Evolutionary conservation across 192 early-diverging fungal genomes (phyloP), one percentile per base, ranked within the genome.

Genomic region (Coemansia sp.): DNA sequence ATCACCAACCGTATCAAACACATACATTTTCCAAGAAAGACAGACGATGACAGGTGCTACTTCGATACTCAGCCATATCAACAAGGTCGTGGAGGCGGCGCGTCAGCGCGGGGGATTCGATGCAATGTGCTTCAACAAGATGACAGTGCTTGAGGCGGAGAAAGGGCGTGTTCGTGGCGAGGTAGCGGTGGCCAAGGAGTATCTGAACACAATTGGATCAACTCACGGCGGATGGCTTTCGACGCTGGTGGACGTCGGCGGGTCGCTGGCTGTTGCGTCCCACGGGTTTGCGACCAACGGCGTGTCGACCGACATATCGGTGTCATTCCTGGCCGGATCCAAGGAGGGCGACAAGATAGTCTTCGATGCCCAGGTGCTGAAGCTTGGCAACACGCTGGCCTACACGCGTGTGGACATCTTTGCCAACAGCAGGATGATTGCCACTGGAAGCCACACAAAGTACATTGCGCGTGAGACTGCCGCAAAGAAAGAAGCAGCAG

Each of bases 181-280:
- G 60, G 68, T 79, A 18, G 68, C 65, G 18, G 62, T 79, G 15
- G 50, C 56, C 44, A 67, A 61, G 40, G 67, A 61, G 9, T 63
- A 76, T 26, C 48, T 73, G 26, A 85, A 85, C 38, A 63, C 71
- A 6, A 67, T 78, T 12, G 78, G 83, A 7, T 68, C 74, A 49
- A 79, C 83, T 4, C 83, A 85, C n/a, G 83, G 83, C 44, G 83
- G 83, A n/a, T 85, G 83, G 83, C 64, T 85, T 15, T 77, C 78
- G 19, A 78, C 75, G 32, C 59, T 85, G 32, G 83, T 85, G 5
- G 83, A 85, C 21, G 75, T 75, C 6, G 83, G 78, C 21, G 83
- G 83, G 12, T 85, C 83, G 45, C 65, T 85, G 63, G 79, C 78
- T 21, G 57, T 85, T 43, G 83, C 83, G 1, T 58, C 74, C 13